Evolutionary conservation across 768 basidiomycete genomes (phyloP), one percentile per base, ranked within the genome.

Genomic region (Tylopilus sp.): DNA sequence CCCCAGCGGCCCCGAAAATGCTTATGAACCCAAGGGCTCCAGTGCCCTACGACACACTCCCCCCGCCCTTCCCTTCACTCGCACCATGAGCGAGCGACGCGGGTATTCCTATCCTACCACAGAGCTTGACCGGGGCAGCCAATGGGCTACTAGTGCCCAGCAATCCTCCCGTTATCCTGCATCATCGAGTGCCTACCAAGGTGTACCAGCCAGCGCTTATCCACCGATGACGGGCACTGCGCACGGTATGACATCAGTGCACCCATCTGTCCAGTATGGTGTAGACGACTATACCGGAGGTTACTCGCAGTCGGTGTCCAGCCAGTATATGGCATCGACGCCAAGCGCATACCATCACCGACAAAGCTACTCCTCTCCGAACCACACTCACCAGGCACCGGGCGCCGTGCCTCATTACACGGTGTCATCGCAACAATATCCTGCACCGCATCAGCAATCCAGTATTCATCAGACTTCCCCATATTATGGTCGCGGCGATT

Each of bases 401-500:
- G 63, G 67, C 61, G 51, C 68, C 71, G 56, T 71, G 67, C 47
- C 66, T 52, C 66, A 64, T 46, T 63, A 64, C 64, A 29, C 57
- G 57, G 62, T 70, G 61, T 34, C 64, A 56, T 54, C 65, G 11
- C 63, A 61, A 19, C 56, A 60, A 47, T 70, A 76, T 59, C 63
- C 73, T 40, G 56, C 50, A 11, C 44, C 55, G 8, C 65, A 58
- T 30, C 59, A 63, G 6, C 64, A 62, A 44, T n/a, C 53, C 31
- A 47, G 24, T 26, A 16, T 56, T 31, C 62, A 56, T 3, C 56
- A 55, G 7, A 75, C 56, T 56, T 70, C 44, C 58, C 73, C 60
- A 47, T 76, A 78, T 52, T 63, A 73, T 45, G 66, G 66, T n/a
- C 72, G 71, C 25, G 48, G 54, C 30, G 65, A 65, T 33, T 44